Conservation (phyloP, 2,329 filamentous ascomycete species). For the Bipolaris cookei region DNA sequence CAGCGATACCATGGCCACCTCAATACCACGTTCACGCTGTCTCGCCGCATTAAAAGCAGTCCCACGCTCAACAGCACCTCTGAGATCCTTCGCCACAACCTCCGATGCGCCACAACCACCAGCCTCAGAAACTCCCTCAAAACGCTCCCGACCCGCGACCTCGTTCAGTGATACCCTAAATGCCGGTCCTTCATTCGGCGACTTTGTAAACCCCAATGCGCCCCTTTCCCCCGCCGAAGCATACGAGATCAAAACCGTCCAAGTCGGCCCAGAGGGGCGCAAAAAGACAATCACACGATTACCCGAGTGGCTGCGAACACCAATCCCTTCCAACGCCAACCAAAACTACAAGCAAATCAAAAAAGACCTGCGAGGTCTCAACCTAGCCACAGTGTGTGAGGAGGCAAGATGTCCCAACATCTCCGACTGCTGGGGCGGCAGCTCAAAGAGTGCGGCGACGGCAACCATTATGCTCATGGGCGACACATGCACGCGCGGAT, state of each 20-base stretch:
- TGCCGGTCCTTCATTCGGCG: conserved; percentile 67
- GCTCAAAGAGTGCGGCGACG: conserved; percentile 85
- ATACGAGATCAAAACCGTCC: conserved; percentile 66
- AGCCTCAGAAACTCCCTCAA: conserved; percentile 30
- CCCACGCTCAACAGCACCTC: conserved; percentile 24
- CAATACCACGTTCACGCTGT: conserved; percentile 43
- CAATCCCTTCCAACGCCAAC: conserved; percentile 80
- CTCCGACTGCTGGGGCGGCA: conserved; percentile 95
- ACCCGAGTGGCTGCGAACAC: conserved; percentile 94
- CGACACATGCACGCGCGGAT: conserved; percentile 95
- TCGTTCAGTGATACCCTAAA: conserved; percentile 69
- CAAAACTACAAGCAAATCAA: conserved; percentile 95
- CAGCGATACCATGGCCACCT: conserved; percentile 36
- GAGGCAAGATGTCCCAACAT: conserved; percentile 98
- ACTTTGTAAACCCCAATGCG: conserved; percentile 62
- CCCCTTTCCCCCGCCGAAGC: conserved; percentile 58
- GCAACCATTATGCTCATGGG: conserved; percentile 99
- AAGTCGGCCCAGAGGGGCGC: conserved; percentile 66
- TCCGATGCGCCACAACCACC: conserved; percentile 34
- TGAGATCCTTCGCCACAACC: conserved; percentile 45
- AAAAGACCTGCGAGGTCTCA: conserved; percentile 85
- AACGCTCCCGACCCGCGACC: conserved; percentile 54
- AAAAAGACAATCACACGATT: conserved; percentile 75
- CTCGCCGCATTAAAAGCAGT: conserved; percentile 29
- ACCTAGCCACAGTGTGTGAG: conserved; percentile 95